Percentiles rank a stretch among this genome's conserved stretches.
Conservation (phyloP, 495 filamentous ascomycete genomes). For the Annulohypoxylon stygium region DNA sequence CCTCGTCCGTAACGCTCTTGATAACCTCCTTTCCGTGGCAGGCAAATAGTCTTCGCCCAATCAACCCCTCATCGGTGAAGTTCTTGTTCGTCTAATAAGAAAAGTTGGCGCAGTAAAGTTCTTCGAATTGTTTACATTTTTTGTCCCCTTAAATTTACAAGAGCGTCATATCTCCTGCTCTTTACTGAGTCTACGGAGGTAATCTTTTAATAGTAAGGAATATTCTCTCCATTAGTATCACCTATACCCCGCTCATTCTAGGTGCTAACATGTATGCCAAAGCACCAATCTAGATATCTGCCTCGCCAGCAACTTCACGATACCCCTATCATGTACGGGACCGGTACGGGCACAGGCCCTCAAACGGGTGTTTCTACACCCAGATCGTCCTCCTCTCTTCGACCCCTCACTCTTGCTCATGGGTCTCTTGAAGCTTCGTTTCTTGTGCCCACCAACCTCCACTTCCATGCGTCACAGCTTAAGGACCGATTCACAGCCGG, state of each 20-base stretch:
- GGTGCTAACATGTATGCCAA: constrained; percentile 20
- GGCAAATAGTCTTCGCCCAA: constrained; percentile 21
- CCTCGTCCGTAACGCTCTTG: constrained; percentile 11
- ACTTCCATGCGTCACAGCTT: constrained; percentile 94
- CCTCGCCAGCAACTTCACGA: constrained; percentile 26
- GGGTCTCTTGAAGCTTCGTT: constrained; percentile 96
- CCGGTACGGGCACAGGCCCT: constrained; percentile 80
- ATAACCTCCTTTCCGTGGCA: constrained; percentile 16
- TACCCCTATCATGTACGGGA: constrained; percentile 81
- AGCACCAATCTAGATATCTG: constrained; percentile 16
- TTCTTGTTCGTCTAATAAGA: constrained; percentile 23
- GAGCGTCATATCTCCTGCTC: constrained; percentile 52
- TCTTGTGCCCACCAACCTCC: constrained; percentile 90
- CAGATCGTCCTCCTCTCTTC: constrained; percentile 85
- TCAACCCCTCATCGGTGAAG: constrained; percentile 17
- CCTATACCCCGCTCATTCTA: background rate
- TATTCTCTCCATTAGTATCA: background rate
- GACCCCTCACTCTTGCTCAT: constrained; percentile 89
- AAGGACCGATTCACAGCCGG: constrained; percentile 87
- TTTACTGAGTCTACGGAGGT: constrained; percentile 57
- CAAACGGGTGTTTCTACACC: constrained; percentile 97
- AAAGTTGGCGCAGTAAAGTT: constrained; percentile 20
- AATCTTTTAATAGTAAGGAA: constrained; percentile 39
- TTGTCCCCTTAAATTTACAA: constrained; percentile 28
- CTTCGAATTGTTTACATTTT: constrained; percentile 19